Base-by-base conservation (phyloP, 768 basidiomycete genomes). In the Rhodocollybia butyracea region DNA sequence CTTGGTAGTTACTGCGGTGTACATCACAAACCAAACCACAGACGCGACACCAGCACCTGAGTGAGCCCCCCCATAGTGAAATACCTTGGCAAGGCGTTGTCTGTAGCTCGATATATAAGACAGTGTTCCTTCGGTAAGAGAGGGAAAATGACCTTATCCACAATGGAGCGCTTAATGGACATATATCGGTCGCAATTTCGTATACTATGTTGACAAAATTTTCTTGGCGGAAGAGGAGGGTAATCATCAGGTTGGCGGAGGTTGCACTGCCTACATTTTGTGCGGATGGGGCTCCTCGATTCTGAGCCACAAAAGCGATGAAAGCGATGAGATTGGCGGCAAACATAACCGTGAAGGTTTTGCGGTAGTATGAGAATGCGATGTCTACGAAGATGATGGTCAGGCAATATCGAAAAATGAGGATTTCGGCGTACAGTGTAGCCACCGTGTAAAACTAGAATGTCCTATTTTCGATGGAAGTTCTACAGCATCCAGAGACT, bases 41-140 rank as follows among this genome's bases (percentile, higher is more conserved):
- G 77, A 78, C n/a, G 81, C 77, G 8, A 77, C 71, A 2, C 76
- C 81, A 51, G 74, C 70, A 15, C 81, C 81, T 46, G 77, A 79
- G 61, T 83, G 81, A 10, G 77, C 76, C 59, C 81, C 81, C 29
- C 81, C 81, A 56, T 80, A 79, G 55, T 78, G 76, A 57, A 79
- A 83, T 1, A 82, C 77, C 45, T 77, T n/a, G n/a, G n/a, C n/a
- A n/a, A n/a, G n/a, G n/a, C n/a, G n/a, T n/a, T n/a, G n/a, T n/a
- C n/a, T n/a, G n/a, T n/a, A n/a, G n/a, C n/a, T n/a, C n/a, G n/a
- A n/a, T n/a, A n/a, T n/a, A n/a, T n/a, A n/a, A n/a, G n/a, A n/a
- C n/a, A n/a, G n/a, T n/a, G n/a, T n/a, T n/a, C n/a, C n/a, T n/a
- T n/a, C n/a, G n/a, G n/a, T n/a, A n/a, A n/a, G n/a, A n/a, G n/a